A percentile compares a stretch with the other conserved stretches of the same genome.
Conservation (phyloP, 2,329 filamentous ascomycete species). For the Aspergillus persii region DNA sequence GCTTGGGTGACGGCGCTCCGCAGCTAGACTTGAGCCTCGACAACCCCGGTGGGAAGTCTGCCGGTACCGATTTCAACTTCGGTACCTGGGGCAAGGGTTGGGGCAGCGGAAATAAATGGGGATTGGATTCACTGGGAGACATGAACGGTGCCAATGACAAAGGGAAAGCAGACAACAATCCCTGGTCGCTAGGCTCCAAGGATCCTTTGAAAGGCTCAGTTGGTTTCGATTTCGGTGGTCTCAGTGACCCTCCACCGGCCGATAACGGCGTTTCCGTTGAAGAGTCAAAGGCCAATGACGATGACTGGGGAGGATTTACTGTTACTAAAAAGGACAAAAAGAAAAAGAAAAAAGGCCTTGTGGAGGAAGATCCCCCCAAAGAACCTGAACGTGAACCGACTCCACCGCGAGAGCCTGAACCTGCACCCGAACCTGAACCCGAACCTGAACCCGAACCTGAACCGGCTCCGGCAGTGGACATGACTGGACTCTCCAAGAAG, state of each 20-base stretch:
- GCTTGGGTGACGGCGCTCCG: slow-evolving; percentile 59
- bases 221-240: slow-evolving; percentile 45
- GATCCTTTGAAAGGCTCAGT: slow-evolving; percentile 35
- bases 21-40: slow-evolving; percentile 58
- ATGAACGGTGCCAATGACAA: slow-evolving; percentile 29
- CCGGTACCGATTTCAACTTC: slow-evolving; percentile 45
- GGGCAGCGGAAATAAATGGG: slow-evolving; percentile 52
- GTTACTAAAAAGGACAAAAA: slow-evolving; percentile 43
- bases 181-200: slow-evolving; percentile 40
- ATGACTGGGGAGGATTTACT: slow-evolving; percentile 36
- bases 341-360: slow-evolving; percentile 41
- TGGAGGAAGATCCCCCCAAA: slow-evolving; percentile 23
- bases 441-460: slow-evolving; percentile 13
- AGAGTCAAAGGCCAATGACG: slow-evolving; percentile 38
- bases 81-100: slow-evolving; percentile 62
- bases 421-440: slow-evolving; percentile 4
- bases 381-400: not conserved
- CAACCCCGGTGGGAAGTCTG: slow-evolving; percentile 41
- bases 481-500: slow-evolving; percentile 26
- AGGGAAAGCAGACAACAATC: slow-evolving; percentile 36
- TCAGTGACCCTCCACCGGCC: slow-evolving; percentile 19
- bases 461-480: slow-evolving; percentile 17
- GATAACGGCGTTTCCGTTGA: slow-evolving; percentile 43
- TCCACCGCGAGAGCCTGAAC: slow-evolving; percentile 16
- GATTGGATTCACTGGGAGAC: slow-evolving; percentile 35